These are phyloP conservation scores for Porphyridium purpureum DNA, from an alignment of 23 red algal species.

Conservation along the genomic window DNA sequence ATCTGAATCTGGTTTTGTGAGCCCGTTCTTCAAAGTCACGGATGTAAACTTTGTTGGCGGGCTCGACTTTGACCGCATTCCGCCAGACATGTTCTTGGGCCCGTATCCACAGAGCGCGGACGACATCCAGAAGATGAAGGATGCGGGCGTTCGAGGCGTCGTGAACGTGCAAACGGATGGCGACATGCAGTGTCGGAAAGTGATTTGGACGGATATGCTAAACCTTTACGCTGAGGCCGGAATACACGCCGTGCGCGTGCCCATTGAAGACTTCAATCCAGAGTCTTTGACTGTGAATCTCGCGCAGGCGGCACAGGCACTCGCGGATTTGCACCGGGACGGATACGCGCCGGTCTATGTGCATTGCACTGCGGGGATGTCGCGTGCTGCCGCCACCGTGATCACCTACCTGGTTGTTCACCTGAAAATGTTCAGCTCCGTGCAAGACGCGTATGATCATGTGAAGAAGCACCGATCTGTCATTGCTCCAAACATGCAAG, in stretches of 20 bases:
- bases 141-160: slow-evolving; percentile 42
- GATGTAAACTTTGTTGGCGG: slow-evolving; percentile 79
- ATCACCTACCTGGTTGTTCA: slow-evolving; percentile 40
- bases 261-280: slow-evolving; percentile 59
- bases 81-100: slow-evolving; percentile 57
- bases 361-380: slow-evolving; percentile 87
- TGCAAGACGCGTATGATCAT: slow-evolving; percentile 29
- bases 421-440: too few relatives aligned
- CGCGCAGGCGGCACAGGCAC: slow-evolving; percentile 14
- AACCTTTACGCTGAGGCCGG: slow-evolving; percentile 14
- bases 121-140: slow-evolving; percentile 40
- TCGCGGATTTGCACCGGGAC: slow-evolving; percentile 5
- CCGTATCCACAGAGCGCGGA: slow-evolving; percentile 56
- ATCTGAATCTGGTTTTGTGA: too few relatives aligned
- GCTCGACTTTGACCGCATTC: slow-evolving; percentile 48
- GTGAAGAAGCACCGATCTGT: slow-evolving; percentile 60
- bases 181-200: slow-evolving; percentile 55
- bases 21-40: background rate
- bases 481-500: slow-evolving; percentile 51
- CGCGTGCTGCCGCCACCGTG: slow-evolving; percentile 44
- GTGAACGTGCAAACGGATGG: slow-evolving; percentile 86
- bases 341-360: slow-evolving; percentile 41
- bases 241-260: slow-evolving; percentile 23
- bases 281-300: slow-evolving; percentile 21
- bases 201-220: slow-evolving; percentile 31